Percentiles rank a stretch among this genome's conserved stretches.
phyloP scores from a whole-genome alignment of 495 filamentous ascomycete genomes.

The Neurospora pannonica region DNA sequence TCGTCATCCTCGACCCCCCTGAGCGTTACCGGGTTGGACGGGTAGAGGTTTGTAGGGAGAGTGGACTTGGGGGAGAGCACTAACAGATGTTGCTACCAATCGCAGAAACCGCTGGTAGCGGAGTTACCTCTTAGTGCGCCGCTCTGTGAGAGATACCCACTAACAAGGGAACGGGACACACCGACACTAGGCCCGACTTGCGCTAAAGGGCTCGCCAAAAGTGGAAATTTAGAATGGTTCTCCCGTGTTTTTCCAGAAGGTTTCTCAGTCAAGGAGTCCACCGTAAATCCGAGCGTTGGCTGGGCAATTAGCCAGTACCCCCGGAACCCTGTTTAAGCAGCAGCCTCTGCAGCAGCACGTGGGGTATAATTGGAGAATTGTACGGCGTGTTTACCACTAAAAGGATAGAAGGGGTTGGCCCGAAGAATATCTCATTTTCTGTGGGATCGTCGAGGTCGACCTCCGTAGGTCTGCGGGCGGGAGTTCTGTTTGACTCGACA shows the following conservation, averaged over 20 bases:
- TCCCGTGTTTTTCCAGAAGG: not conserved
- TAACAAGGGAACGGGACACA: not conserved
- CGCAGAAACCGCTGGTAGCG: not conserved
- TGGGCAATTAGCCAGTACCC: not conserved
- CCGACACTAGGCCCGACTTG: not conserved
- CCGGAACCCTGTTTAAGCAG: not conserved
- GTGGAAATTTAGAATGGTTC: not conserved
- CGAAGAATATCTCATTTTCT: not conserved
- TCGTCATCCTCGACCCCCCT: not conserved
- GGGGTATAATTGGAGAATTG: not conserved
- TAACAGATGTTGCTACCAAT: not conserved
- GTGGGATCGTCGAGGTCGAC: not conserved
- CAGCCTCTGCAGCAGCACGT: not conserved
- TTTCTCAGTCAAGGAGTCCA: not conserved
- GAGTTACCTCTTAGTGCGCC: not conserved
- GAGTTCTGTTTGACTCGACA: not conserved
- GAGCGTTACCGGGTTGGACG: not conserved
- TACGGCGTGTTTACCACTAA: not conserved
- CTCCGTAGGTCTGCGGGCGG: not conserved
- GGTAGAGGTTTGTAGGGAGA: not conserved
- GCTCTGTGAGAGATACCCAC: not conserved
- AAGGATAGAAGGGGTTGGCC: not conserved
- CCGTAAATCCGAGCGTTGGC: not conserved
- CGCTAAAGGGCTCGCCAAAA: not conserved
- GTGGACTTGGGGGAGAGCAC: not conserved